Base-by-base conservation (phyloP, 495 filamentous ascomycete genomes). In the Daldinia concentrica region DNA sequence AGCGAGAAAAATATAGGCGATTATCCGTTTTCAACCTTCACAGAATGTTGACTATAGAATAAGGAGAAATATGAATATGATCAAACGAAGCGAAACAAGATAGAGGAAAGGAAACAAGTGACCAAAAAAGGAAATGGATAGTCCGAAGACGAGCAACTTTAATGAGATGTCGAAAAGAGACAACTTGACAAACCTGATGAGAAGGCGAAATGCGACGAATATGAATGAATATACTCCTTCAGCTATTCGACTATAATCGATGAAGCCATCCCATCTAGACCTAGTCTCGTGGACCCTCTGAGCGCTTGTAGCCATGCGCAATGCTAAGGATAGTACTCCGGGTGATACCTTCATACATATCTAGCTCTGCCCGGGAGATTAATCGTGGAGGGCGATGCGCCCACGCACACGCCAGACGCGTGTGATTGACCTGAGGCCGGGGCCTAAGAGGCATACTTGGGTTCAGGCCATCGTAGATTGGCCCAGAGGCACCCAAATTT, bases 261-360 rank as follows among this genome's bases (percentile, higher is more conserved):
- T 17, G 52, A 69, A 66, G 58, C 57, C 54, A 66, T 69, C 41
- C 65, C 58, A 17, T 66, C 70, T 56, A 67, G 64, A 66, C 50
- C 15, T 69, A 69, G 61, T 62, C 54, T 11, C 57, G 43, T 64
- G 61, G 65, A 58, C 30, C 61, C 15, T 19, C 17, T 34, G 12
- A 56, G 71, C 71, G 71, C 71, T 69, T 66, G 58, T 15, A 37
- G 34, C 17, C 17, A 58, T 62, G 61, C 55, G 51, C n/a, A 48
- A 43, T 60, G 32, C 71, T 74, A 70, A 68, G 58, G 68, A 74
- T 74, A 74, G 72, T 22, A 68, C 29, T 14, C 58, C 67, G 66
- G 62, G 58, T 74, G 71, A 65, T 43, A 74, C 71, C 66, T 22
- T 69, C 62, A 14, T 64, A 65, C 68, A 71, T 68, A 45, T 58